phyloP scores from a whole-genome alignment of 2,329 filamentous ascomycete genomes.

The Pseudocercospora pini-densiflorae region DNA sequence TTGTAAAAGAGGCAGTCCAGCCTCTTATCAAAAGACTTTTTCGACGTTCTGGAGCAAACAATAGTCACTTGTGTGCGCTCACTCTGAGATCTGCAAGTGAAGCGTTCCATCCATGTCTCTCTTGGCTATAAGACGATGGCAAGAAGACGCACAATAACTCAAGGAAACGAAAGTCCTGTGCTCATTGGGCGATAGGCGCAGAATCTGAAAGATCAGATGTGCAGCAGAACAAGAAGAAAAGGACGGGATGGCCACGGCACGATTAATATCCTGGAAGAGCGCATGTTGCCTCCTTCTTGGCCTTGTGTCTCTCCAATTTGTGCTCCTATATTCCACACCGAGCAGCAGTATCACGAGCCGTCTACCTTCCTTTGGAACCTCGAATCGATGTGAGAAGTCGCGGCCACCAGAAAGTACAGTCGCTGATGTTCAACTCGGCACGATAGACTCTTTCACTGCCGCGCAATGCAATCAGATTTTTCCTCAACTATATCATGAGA shows the following conservation, averaged over 20 bases:
- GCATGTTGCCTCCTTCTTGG: neutral
- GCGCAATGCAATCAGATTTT: constrained; percentile 35
- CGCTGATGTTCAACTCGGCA: neutral
- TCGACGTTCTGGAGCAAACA: neutral
- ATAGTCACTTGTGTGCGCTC: no score
- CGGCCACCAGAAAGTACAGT: neutral
- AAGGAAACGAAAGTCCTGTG: neutral
- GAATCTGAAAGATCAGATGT: no score
- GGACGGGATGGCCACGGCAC: neutral
- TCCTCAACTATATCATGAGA: constrained; percentile 35
- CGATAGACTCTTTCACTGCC: neutral
- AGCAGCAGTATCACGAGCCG: neutral
- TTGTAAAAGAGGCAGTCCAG: neutral
- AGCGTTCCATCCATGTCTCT: no score
- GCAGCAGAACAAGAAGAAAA: neutral
- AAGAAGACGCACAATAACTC: neutral
- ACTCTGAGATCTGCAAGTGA: no score
- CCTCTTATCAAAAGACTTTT: neutral
- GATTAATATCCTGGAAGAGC: neutral
- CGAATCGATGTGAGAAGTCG: neutral
- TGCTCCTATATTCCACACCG: neutral
- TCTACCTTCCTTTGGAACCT: neutral
- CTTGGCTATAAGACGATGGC: neutral
- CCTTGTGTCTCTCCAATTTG: neutral
- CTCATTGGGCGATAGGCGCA: neutral